Evolutionary conservation across 2,329 filamentous ascomycete genomes (phyloP).

Genomic region (Colletotrichum tofieldiae): DNA sequence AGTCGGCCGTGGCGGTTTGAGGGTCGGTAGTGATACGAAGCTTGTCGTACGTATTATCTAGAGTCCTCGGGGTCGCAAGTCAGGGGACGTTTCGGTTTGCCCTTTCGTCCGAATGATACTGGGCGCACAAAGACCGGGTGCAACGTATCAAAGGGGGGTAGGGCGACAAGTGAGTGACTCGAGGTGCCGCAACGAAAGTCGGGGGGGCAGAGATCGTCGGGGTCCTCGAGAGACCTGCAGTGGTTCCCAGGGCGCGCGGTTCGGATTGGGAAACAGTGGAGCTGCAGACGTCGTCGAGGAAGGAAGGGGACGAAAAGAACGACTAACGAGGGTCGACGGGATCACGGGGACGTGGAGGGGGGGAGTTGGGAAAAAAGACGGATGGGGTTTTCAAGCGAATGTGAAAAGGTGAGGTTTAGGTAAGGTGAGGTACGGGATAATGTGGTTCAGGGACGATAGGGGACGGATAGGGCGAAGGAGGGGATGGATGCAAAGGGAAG

Average conservation of each 20-base stretch:
- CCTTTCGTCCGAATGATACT: background rate
- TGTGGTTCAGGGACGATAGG: slow-evolving; percentile 15
- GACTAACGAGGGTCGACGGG: slow-evolving; percentile 24
- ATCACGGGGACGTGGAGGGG: slow-evolving; percentile 11
- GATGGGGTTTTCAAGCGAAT: slow-evolving; percentile 25
- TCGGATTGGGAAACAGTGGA: slow-evolving; percentile 29
- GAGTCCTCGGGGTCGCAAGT: slow-evolving; percentile 3
- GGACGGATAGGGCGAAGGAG: slow-evolving; percentile 12
- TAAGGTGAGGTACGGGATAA: slow-evolving; percentile 1
- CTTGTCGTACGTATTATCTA: slow-evolving; percentile 2
- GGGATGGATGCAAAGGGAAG: background rate
- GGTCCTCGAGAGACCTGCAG: background rate
- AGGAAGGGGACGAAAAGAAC: slow-evolving; percentile 5
- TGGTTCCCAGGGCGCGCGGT: slow-evolving; percentile 11
- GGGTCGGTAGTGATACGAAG: background rate
- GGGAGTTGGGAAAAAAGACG: slow-evolving; percentile 10
- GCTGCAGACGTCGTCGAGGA: slow-evolving; percentile 11
- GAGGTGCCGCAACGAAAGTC: slow-evolving; percentile 22
- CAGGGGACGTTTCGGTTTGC: slow-evolving; percentile 10
- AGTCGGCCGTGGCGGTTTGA: background rate
- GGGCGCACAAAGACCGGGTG: slow-evolving; percentile 20
- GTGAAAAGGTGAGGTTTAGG: slow-evolving; percentile 19
- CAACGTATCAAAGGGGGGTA: slow-evolving; percentile 9
- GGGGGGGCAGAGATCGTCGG: slow-evolving; percentile 23
- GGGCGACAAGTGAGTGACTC: slow-evolving; percentile 16